Evolutionary conservation across 176 grass and related monocot species (phyloP).

Genomic region (Musa itinerans): DNA sequence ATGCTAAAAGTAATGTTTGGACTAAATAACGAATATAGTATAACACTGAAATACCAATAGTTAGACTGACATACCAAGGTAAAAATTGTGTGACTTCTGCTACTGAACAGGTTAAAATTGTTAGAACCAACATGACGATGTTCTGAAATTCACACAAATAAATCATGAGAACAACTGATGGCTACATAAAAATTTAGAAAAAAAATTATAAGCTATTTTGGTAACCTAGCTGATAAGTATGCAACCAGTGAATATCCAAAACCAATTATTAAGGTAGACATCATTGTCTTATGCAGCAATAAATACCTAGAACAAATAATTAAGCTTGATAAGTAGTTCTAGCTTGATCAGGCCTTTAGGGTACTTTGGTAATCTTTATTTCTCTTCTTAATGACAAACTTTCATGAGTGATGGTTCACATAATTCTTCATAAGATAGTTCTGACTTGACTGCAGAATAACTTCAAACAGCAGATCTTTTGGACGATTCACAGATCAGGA

Average conservation of each 20-base stretch:
- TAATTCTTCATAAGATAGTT: not conserved
- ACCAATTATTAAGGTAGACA: not conserved
- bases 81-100: slow-evolving; percentile 99
- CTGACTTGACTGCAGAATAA: not conserved
- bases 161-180: slow-evolving; percentile 6
- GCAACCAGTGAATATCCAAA: not conserved
- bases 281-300: too few relatives aligned
- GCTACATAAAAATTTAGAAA: not conserved
- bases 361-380: not conserved
- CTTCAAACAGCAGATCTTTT: not conserved
- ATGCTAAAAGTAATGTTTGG: too few relatives aligned
- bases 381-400: not conserved
- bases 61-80: slow-evolving; percentile 56
- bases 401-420: not conserved
- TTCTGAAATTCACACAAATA: slow-evolving; percentile 36
- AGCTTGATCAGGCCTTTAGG: not conserved
- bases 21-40: too few relatives aligned
- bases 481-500: not conserved
- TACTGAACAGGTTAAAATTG: slow-evolving; percentile 99
- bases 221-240: not conserved
- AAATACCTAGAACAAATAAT: not conserved
- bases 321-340: not conserved
- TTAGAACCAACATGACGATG: slow-evolving; percentile 98
- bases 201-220: not conserved
- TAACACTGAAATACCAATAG: not conserved